These are phyloP conservation scores for Diaporthe longicolla DNA, from an alignment of 2,329 filamentous ascomycete genomes.

Conservation along the genomic window DNA sequence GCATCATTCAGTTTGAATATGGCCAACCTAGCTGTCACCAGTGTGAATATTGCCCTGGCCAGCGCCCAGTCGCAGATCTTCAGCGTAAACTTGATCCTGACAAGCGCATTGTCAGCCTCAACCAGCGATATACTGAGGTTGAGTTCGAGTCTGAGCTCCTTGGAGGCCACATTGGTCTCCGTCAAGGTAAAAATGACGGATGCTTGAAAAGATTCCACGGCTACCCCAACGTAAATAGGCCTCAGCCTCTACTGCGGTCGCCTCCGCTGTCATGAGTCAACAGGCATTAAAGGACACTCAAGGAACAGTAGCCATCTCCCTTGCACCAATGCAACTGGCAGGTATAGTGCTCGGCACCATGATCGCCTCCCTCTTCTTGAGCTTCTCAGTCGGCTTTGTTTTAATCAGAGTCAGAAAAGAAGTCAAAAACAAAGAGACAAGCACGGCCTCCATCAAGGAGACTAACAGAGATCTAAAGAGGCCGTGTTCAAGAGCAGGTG, in stretches of 20 bases:
- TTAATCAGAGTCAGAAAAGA: background rate
- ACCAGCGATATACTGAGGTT: constrained; percentile 22
- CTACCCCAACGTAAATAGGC: background rate
- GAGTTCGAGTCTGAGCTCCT: constrained; percentile 22
- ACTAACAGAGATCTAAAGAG: background rate
- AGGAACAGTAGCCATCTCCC: too few species aligned
- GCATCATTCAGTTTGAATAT: constrained; percentile 23
- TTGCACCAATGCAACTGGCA: too few species aligned
- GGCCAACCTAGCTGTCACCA: constrained; percentile 22
- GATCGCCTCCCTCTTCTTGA: background rate
- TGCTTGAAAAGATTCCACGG: background rate
- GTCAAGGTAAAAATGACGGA: background rate
- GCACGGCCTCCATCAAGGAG: background rate
- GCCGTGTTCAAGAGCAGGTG: background rate
- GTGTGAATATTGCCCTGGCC: constrained; percentile 1
- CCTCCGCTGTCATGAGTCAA: constrained; percentile 11
- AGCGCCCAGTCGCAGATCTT: constrained; percentile 13
- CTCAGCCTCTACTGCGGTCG: constrained; percentile 14
- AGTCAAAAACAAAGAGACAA: background rate
- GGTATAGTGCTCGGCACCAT: background rate
- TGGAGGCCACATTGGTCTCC: constrained; percentile 22
- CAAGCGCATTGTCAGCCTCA: constrained; percentile 11
- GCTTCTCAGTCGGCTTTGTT: constrained; percentile 10
- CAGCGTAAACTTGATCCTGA: constrained; percentile 7
- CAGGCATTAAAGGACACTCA: background rate